Evolutionary conservation across 352 stramenopile genomes (phyloP).

Genomic region (Phytophthora ohioensis): DNA sequence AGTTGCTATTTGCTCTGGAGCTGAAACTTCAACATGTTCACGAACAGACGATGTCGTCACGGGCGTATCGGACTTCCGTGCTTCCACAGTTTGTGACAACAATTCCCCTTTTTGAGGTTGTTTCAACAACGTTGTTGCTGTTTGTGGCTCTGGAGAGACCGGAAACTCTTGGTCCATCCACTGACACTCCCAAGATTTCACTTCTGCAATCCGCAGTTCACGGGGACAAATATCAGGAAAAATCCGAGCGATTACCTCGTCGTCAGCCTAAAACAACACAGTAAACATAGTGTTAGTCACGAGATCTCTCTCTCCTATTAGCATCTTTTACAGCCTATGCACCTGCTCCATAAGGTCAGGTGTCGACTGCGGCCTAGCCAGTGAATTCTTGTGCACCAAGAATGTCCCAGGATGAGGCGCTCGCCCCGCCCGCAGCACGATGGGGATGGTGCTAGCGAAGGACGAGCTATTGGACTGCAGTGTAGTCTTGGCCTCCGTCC

Average conservation of each 20-base stretch:
- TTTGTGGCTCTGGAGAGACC: conserved; percentile 17
- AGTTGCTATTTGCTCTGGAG: conserved; percentile 1
- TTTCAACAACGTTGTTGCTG: not conserved
- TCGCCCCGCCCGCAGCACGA: conserved; percentile 18
- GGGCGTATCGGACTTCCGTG: not conserved
- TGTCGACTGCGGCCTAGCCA: conserved; percentile 27
- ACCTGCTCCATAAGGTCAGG: conserved; percentile 44
- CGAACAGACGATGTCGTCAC: not conserved
- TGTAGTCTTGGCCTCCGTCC: not conserved
- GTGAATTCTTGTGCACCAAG: conserved; percentile 25
- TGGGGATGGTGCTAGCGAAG: conserved; percentile 30
- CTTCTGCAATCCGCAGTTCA: conserved; percentile 83
- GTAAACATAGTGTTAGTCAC: conserved; percentile 10
- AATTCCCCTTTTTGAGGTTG: conserved; percentile 12
- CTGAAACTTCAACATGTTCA: conserved; percentile 2
- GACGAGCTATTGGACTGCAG: conserved; percentile 26
- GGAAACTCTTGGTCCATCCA: conserved; percentile 70
- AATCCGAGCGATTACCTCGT: conserved; percentile 69
- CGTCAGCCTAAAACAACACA: conserved; percentile 43
- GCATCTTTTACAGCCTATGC: not conserved
- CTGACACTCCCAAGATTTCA: conserved; percentile 79
- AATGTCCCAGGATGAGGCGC: conserved; percentile 32
- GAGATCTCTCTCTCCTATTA: not conserved
- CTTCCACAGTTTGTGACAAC: conserved; percentile 12
- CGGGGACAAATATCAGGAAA: conserved; percentile 85